Conservation (phyloP, 768 basidiomycete species). For the Termitomyces sp. region DNA sequence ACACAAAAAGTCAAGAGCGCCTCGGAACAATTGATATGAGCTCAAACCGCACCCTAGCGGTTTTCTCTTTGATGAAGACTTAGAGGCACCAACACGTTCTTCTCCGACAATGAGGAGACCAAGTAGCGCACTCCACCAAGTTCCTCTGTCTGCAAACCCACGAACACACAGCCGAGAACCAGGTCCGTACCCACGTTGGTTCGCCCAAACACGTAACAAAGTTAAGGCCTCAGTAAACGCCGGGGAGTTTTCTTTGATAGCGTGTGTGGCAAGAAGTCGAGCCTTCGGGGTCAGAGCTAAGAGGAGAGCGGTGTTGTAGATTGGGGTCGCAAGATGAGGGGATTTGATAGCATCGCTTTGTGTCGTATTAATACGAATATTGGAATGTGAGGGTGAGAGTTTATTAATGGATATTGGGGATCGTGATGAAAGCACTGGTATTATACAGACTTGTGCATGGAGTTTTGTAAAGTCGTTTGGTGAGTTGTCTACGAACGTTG, state of each 20-base stretch:
- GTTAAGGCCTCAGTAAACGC: constrained; percentile 71
- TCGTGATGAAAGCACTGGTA: constrained; percentile 55
- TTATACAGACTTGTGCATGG: constrained; percentile 67
- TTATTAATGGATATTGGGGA: constrained; percentile 63
- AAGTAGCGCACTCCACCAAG: constrained; percentile 65
- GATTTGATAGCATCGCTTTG: constrained; percentile 17
- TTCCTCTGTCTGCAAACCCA: constrained; percentile 66
- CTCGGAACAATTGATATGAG: constrained; percentile 87
- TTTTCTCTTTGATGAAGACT: constrained; percentile 36
- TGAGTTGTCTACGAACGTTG: constrained; percentile 37
- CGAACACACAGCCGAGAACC: constrained; percentile 51
- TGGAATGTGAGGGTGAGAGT: constrained; percentile 72
- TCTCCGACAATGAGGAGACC: constrained; percentile 64
- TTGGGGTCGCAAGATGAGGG: constrained; percentile 52
- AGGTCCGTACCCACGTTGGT: constrained; percentile 73
- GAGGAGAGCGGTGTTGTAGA: constrained; percentile 77
- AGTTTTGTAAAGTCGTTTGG: constrained; percentile 59
- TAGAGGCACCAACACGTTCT: constrained; percentile 33
- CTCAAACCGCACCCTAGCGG: constrained; percentile 78
- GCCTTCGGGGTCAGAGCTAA: constrained; percentile 40
- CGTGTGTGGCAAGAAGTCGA: constrained; percentile 50
- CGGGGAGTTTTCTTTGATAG: constrained; percentile 48
- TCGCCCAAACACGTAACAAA: constrained; percentile 86
- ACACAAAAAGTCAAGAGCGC: constrained; percentile 82
- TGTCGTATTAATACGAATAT: constrained; percentile 30